Conservation (phyloP, 352 stramenopile genomes). For the Albugo candida region DNA sequence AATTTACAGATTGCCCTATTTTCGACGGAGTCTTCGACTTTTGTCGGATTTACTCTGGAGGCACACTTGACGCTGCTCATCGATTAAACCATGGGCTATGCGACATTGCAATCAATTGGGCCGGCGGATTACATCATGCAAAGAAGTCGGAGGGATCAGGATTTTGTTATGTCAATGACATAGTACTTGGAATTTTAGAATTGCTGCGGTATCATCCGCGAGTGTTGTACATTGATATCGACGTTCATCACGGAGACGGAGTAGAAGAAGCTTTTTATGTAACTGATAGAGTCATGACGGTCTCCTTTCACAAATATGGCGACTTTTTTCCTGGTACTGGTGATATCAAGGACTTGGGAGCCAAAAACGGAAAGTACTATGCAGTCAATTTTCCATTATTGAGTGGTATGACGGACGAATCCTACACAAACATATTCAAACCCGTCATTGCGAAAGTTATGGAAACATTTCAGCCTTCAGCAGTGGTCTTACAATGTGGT, state of each 20-base stretch:
- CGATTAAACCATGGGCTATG: conserved; percentile 90
- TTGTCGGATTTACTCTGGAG: conserved; percentile 93
- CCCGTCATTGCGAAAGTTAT: conserved; percentile 90
- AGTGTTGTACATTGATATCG: conserved; percentile 99
- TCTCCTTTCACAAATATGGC: conserved; percentile 98
- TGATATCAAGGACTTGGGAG: conserved; percentile 86
- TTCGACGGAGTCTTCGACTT: conserved; percentile 99
- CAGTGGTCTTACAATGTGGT: conserved; percentile 95
- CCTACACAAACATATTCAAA: conserved; percentile 94
- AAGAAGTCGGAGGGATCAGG: conserved; percentile 93
- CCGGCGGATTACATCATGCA: conserved; percentile 93
- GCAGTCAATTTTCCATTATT: conserved; percentile 94
- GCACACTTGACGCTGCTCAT: conserved; percentile 90
- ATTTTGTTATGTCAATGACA: conserved; percentile 98
- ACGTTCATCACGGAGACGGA: conserved; percentile 97
- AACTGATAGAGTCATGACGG: conserved; percentile 98
- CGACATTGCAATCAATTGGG: conserved; percentile 98
- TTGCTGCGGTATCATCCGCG: conserved; percentile 85
- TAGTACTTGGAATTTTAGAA: conserved; percentile 96
- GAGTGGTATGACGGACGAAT: conserved; percentile 91
- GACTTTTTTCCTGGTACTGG: conserved; percentile 98
- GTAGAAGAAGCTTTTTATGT: conserved; percentile 94
- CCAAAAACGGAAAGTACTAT: conserved; percentile 88
- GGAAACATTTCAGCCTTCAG: conserved; percentile 73
- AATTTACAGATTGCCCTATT: conserved; percentile 95